A percentile compares a stretch with the other conserved stretches of the same genome.
Evolutionary conservation across 164 flowering plant species (phyloP).

Genomic region (Chloranthus sessilifolius): DNA sequence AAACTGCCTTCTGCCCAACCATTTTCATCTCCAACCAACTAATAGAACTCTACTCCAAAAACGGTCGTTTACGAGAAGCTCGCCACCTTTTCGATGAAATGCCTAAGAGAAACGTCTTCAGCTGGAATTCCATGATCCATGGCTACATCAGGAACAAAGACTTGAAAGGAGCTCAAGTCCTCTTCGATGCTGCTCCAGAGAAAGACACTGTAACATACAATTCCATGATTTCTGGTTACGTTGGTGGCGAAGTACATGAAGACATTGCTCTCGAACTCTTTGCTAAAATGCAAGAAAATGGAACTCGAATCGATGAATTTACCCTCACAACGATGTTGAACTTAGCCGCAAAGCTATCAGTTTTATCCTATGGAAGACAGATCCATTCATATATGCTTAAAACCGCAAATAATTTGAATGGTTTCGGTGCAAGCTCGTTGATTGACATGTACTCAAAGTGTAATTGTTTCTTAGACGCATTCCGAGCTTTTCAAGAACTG

Average conservation of each 20-base stretch:
- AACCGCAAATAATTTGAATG: slow-evolving; percentile 38
- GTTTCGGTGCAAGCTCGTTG: slow-evolving; percentile 52
- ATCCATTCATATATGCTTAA: slow-evolving; percentile 67
- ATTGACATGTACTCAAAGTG: slow-evolving; percentile 89
- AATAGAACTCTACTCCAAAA: slow-evolving; percentile 41
- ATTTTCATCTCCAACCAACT: slow-evolving; percentile 47
- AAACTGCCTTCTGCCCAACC: slow-evolving; percentile 29
- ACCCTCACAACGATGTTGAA: slow-evolving; percentile 64
- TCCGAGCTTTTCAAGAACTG: slow-evolving; percentile 33
- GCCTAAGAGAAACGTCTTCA: slow-evolving; percentile 70
- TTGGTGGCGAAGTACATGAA: slow-evolving; percentile 33
- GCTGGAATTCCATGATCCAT: slow-evolving; percentile 72
- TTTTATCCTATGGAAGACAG: slow-evolving; percentile 42
- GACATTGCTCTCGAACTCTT: slow-evolving; percentile 43
- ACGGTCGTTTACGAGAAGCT: slow-evolving; percentile 38
- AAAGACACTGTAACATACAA: slow-evolving; percentile 76
- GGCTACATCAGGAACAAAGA: slow-evolving; percentile 41
- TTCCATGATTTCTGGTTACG: slow-evolving; percentile 60
- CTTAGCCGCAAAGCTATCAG: slow-evolving; percentile 38
- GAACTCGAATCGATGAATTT: slow-evolving; percentile 46
- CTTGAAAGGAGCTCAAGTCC: slow-evolving; percentile 33
- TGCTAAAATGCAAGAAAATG: slow-evolving; percentile 34
- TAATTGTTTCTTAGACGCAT: slow-evolving; percentile 41
- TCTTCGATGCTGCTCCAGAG: slow-evolving; percentile 49
- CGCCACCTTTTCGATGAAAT: slow-evolving; percentile 67